phyloP scores from a whole-genome alignment of 2,329 filamentous ascomycete genomes.

The Thermoascus crustaceus region DNA sequence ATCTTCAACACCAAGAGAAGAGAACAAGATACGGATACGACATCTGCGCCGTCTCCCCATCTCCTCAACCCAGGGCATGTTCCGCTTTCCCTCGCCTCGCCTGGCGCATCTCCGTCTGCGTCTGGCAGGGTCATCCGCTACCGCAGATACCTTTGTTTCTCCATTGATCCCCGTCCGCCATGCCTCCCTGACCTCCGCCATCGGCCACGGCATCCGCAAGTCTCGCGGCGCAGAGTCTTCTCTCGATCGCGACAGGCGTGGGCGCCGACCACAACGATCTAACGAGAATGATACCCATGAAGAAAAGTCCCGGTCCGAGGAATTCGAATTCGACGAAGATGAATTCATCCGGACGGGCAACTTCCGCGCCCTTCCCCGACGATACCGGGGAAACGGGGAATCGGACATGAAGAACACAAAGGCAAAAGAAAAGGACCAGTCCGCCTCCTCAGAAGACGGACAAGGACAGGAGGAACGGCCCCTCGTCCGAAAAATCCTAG shows the following conservation, averaged over 20 bases:
- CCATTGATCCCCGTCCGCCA: slow-evolving; percentile 25
- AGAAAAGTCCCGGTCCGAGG: background rate
- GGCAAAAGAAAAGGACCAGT: too few species aligned
- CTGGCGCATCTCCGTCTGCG: slow-evolving; percentile 11
- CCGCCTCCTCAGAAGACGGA: too few species aligned
- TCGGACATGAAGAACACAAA: slow-evolving; percentile 6
- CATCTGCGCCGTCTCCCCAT: too few species aligned
- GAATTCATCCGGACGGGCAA: slow-evolving; percentile 25
- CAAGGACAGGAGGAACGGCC: background rate
- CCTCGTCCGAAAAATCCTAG: background rate
- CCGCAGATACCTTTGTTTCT: slow-evolving; percentile 2
- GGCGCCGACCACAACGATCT: too few species aligned
- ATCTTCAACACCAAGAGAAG: too few species aligned
- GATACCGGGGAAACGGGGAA: slow-evolving; percentile 2
- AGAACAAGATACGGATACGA: too few species aligned
- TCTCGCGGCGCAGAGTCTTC: slow-evolving; percentile 17
- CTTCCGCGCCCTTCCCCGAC: slow-evolving; percentile 18
- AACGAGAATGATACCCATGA: too few species aligned
- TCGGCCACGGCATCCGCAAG: slow-evolving; percentile 57
- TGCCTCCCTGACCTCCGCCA: slow-evolving; percentile 59
- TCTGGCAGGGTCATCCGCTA: slow-evolving; percentile 5
- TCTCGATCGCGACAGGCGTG: too few species aligned
- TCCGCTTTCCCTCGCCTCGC: slow-evolving; percentile 6
- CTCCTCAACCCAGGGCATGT: slow-evolving; percentile 6
- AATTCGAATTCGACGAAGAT: slow-evolving; percentile 17